Conservation (phyloP, 495 filamentous ascomycete genomes). For the Talaromyces borbonicus region DNA sequence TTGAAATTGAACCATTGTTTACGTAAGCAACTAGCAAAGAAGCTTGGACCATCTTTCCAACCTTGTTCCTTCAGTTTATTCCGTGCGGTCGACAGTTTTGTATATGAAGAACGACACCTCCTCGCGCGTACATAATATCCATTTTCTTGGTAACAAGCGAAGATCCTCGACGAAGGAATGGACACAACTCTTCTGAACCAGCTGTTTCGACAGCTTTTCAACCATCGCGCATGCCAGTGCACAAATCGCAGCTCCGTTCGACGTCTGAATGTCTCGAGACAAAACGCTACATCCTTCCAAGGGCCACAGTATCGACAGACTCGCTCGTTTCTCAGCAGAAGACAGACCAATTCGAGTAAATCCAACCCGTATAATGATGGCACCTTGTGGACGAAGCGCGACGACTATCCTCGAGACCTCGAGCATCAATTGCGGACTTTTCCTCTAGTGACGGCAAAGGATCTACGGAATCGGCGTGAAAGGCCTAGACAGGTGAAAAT, state of each 20-base stretch:
- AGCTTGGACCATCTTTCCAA: conserved; percentile 20
- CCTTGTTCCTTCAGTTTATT: too few species aligned
- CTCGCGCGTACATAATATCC: too few species aligned
- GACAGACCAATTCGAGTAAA: conserved; percentile 23
- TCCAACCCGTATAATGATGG: conserved; percentile 17
- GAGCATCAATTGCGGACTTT: conserved; percentile 67
- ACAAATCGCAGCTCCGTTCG: conserved; percentile 13
- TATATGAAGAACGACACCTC: too few species aligned
- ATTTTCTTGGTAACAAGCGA: too few species aligned
- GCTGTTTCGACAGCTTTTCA: conserved; percentile 76
- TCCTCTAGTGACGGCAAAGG: conserved; percentile 74
- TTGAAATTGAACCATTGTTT: not conserved
- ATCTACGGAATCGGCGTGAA: conserved; percentile 58
- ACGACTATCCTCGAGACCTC: conserved; percentile 63
- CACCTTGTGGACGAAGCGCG: conserved; percentile 69
- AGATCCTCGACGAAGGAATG: conserved; percentile 39
- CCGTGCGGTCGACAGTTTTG: too few species aligned
- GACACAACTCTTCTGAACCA: conserved; percentile 70
- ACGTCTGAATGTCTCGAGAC: not conserved
- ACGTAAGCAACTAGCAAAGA: conserved; percentile 11
- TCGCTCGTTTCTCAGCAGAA: conserved; percentile 33
- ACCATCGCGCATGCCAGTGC: conserved; percentile 54
- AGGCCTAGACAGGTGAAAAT: conserved; percentile 88
- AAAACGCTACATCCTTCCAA: not conserved
- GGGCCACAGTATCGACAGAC: conserved; percentile 22